These are phyloP conservation scores for Alternaria gansuensis DNA, from an alignment of 2,329 filamentous ascomycete genomes.

Conservation along the genomic window DNA sequence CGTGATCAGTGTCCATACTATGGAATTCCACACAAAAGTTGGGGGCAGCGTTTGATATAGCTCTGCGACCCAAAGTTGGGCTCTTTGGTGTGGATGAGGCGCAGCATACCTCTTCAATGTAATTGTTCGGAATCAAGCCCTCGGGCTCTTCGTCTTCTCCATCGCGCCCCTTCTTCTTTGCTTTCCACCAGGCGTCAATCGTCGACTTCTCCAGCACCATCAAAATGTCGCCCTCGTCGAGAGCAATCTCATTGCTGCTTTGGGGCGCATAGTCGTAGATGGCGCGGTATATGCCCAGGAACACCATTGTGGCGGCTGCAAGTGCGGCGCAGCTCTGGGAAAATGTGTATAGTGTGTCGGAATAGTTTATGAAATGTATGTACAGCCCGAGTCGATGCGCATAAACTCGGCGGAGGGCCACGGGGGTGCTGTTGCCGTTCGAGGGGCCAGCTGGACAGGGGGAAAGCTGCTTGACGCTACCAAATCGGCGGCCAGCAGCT, in stretches of 20 bases:
- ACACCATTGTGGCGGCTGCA: conserved; percentile 71
- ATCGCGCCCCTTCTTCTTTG: conserved; percentile 80
- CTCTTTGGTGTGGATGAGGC: not conserved
- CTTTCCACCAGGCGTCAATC: conserved; percentile 90
- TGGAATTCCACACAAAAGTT: not conserved
- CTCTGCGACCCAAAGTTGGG: conserved; percentile 4
- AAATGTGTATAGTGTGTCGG: conserved; percentile 6
- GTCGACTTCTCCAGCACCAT: conserved; percentile 84
- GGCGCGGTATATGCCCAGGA: conserved; percentile 88
- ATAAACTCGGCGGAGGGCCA: conserved; percentile 42
- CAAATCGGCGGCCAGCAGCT: conserved; percentile 22
- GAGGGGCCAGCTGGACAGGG: conserved; percentile 34
- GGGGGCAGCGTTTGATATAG: conserved; percentile 6
- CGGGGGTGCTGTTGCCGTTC: conserved; percentile 34
- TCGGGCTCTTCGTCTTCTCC: conserved; percentile 92
- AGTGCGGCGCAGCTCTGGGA: conserved; percentile 29
- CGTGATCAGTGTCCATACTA: conserved; percentile 18
- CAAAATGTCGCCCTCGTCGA: conserved; percentile 85
- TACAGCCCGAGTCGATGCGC: conserved; percentile 33
- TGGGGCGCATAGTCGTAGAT: conserved; percentile 93
- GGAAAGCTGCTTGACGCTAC: conserved; percentile 21
- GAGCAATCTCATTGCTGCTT: conserved; percentile 82
- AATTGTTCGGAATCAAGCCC: conserved; percentile 91
- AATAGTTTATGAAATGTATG: conserved; percentile 28
- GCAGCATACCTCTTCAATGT: conserved; percentile 80